These are phyloP conservation scores for Epichloe elymi DNA, from an alignment of 2,329 filamentous ascomycete genomes.

Conservation along the genomic window DNA sequence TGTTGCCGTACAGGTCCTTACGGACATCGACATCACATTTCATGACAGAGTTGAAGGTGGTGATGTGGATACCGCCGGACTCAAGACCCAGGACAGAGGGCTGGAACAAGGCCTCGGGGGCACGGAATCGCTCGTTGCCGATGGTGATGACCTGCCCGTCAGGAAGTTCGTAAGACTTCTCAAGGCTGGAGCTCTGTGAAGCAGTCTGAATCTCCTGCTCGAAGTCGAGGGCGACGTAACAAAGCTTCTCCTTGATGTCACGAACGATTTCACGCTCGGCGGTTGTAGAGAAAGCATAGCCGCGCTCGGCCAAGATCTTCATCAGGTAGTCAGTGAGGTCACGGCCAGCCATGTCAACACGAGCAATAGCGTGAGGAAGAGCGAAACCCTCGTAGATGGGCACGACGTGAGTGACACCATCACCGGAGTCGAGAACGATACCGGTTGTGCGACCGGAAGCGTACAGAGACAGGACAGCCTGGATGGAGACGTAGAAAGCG, in stretches of 20 bases:
- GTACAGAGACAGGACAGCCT: conserved; percentile 98
- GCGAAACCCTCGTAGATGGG: conserved; percentile 99
- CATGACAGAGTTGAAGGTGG: conserved; percentile 99
- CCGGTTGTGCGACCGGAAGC: conserved; percentile 99
- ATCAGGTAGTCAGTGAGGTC: conserved; percentile 99
- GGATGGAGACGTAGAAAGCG: conserved; percentile 99
- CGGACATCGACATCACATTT: conserved; percentile 99
- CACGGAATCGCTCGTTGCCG: conserved; percentile 99
- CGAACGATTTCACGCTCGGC: conserved; percentile 99
- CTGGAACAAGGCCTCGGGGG: conserved; percentile 99
- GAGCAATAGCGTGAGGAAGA: conserved; percentile 97
- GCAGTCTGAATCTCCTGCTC: conserved; percentile 99
- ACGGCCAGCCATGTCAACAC: conserved; percentile 99
- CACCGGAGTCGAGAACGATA: conserved; percentile 99
- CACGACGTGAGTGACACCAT: conserved; percentile 99
- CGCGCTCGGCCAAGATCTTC: conserved; percentile 99
- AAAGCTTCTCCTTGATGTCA: conserved; percentile 99
- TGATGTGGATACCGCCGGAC: conserved; percentile 97
- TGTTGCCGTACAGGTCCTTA: conserved; percentile 99
- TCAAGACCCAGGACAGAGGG: conserved; percentile 96
- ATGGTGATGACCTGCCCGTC: conserved; percentile 99
- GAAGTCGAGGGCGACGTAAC: conserved; percentile 99
- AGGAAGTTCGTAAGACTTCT: conserved; percentile 99
- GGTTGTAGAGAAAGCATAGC: conserved; percentile 99
- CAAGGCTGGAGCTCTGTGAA: conserved; percentile 93